These are phyloP conservation scores for Boeremia exigua DNA, from an alignment of 2,329 filamentous ascomycete genomes.

Conservation along the genomic window DNA sequence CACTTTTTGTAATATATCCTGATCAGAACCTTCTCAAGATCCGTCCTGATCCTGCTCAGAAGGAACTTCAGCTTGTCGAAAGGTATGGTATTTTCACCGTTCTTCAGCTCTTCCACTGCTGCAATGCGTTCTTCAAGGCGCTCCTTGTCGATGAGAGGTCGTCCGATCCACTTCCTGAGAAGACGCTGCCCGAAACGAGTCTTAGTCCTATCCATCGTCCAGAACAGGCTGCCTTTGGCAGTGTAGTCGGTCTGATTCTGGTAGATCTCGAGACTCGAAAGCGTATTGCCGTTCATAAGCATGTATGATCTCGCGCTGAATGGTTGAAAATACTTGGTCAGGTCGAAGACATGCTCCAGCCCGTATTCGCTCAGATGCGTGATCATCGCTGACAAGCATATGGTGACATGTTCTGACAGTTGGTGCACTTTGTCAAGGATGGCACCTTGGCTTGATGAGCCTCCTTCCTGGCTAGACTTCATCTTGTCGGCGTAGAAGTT, in stretches of 20 bases:
- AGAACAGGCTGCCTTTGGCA: conserved; percentile 88
- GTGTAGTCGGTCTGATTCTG: conserved; percentile 89
- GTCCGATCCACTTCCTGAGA: conserved; percentile 92
- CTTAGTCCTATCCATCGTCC: conserved; percentile 90
- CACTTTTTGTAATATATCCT: conserved; percentile 98
- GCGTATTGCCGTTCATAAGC: conserved; percentile 92
- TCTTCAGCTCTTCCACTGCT: conserved; percentile 85
- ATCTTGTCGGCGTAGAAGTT: conserved; percentile 91
- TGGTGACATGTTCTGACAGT: conserved; percentile 82
- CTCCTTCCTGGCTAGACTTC: conserved; percentile 55
- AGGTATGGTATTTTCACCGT: conserved; percentile 67
- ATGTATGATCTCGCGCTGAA: conserved; percentile 95
- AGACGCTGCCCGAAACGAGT: conserved; percentile 89
- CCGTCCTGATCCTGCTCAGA: conserved; percentile 73
- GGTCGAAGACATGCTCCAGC: conserved; percentile 90
- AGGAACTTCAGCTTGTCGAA: conserved; percentile 78
- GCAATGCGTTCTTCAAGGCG: conserved; percentile 78
- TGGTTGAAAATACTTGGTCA: conserved; percentile 96
- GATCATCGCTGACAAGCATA: conserved; percentile 97
- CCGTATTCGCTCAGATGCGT: conserved; percentile 90
- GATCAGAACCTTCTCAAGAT: conserved; percentile 91
- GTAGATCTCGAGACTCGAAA: conserved; percentile 94
- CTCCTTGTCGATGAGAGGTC: conserved; percentile 79
- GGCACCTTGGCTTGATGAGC: conserved; percentile 53
- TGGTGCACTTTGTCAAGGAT: conserved; percentile 86